Evolutionary conservation across 139 green algal genomes (phyloP).

Genomic region (Trebouxia sp.): DNA sequence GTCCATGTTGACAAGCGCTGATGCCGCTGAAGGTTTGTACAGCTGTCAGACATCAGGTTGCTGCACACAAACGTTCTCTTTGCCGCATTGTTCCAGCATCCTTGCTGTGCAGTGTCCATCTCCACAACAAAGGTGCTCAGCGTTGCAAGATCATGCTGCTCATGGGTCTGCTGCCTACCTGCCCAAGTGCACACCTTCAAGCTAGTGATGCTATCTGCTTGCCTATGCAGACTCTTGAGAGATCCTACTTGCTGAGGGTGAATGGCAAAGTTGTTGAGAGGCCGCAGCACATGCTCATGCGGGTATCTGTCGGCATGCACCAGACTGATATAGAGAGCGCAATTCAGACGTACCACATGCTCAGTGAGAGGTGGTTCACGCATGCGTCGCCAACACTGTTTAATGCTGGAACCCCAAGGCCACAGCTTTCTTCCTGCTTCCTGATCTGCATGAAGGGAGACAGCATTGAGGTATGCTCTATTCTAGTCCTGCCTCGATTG

Average conservation of each 20-base stretch:
- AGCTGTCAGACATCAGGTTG: too few species aligned
- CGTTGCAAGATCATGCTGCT: too few species aligned
- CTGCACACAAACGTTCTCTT: too few species aligned
- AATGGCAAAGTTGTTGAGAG: conserved; percentile 96
- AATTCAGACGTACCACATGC: conserved; percentile 87
- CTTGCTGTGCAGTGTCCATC: too few species aligned
- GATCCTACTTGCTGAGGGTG: conserved; percentile 97
- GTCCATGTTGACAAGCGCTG: neutral
- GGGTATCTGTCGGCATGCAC: conserved; percentile 95
- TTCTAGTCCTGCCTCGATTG: neutral
- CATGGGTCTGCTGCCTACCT: too few species aligned
- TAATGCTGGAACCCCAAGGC: conserved; percentile 93
- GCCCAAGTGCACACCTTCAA: too few species aligned
- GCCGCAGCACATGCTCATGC: conserved; percentile 99
- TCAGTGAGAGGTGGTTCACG: conserved; percentile 96
- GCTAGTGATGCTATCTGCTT: too few species aligned
- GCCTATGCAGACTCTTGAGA: conserved; percentile 95
- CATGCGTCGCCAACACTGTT: conserved; percentile 98
- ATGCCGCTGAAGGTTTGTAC: too few species aligned
- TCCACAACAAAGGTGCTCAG: too few species aligned
- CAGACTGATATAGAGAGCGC: conserved; percentile 77
- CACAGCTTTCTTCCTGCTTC: conserved; percentile 97
- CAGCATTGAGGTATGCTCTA: conserved; percentile 80
- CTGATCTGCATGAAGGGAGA: conserved; percentile 93
- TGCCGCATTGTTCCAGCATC: too few species aligned